These are phyloP conservation scores for Paraphoma chrysanthemicola DNA, from an alignment of 2,329 filamentous ascomycete species.

Conservation along the genomic window DNA sequence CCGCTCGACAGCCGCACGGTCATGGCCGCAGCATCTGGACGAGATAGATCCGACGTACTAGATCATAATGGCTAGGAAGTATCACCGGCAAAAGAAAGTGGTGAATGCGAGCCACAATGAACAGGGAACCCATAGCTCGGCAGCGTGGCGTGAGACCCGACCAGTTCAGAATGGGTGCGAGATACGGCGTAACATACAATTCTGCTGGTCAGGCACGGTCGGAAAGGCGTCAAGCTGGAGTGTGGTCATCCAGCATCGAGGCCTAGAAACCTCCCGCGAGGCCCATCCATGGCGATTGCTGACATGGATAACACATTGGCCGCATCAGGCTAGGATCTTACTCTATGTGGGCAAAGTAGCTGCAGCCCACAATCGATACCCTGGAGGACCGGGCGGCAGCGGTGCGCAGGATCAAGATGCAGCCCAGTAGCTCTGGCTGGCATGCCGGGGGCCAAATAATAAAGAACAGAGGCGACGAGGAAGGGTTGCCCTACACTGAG, in stretches of 20 bases:
- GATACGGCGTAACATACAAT: constrained; percentile 33
- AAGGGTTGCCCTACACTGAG: not conserved
- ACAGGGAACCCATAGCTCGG: constrained; percentile 28
- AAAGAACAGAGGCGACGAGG: constrained; percentile 10
- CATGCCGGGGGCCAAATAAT: constrained; percentile 26
- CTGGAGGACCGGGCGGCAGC: constrained; percentile 6
- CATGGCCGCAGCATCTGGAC: constrained; percentile 19
- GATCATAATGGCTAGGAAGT: constrained; percentile 17
- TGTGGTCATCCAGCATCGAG: constrained; percentile 20
- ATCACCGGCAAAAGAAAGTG: constrained; percentile 26
- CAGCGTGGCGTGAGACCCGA: constrained; percentile 24
- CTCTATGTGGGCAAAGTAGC: constrained; percentile 18
- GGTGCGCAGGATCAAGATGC: constrained; percentile 18
- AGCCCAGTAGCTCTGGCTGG: constrained; percentile 18
- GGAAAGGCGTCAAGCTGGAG: constrained; percentile 9
- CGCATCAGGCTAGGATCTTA: constrained; percentile 33
- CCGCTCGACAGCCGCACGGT: constrained; percentile 19
- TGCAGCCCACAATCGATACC: constrained; percentile 23
- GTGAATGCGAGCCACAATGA: constrained; percentile 16
- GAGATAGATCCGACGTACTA: constrained; percentile 27
- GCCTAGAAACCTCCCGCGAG: constrained; percentile 26
- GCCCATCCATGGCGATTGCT: constrained; percentile 31
- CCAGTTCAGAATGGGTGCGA: constrained; percentile 18
- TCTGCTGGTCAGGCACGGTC: constrained; percentile 24
- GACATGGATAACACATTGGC: constrained; percentile 27